phyloP scores from a whole-genome alignment of 2,329 filamentous ascomycete genomes.

The Dendryphion nanum region DNA sequence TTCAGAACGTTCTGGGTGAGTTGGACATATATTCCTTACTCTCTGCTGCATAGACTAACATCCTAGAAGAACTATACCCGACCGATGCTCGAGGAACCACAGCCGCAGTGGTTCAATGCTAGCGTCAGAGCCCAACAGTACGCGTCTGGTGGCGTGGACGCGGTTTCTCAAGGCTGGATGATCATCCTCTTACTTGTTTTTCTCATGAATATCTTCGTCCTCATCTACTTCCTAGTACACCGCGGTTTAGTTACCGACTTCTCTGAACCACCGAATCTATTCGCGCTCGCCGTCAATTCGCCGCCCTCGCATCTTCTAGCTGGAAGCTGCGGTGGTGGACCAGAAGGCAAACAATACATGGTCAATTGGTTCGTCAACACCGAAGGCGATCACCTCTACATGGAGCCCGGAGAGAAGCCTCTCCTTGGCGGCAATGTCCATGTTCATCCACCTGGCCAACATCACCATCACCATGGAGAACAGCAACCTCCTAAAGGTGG shows the following conservation, averaged over 20 bases:
- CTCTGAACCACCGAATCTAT: slow-evolving; percentile 74
- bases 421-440: slow-evolving; percentile 2
- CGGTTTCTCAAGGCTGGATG: slow-evolving; percentile 67
- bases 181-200: slow-evolving; percentile 65
- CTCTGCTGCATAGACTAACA: background rate
- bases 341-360: slow-evolving; percentile 49
- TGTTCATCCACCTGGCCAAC: slow-evolving; percentile 1
- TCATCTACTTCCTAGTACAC: slow-evolving; percentile 61
- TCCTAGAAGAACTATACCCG: slow-evolving; percentile 38
- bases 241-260: slow-evolving; percentile 72
- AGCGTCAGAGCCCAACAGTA: slow-evolving; percentile 66
- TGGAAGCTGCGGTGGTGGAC: slow-evolving; percentile 58
- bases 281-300: slow-evolving; percentile 68
- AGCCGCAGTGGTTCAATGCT: slow-evolving; percentile 62
- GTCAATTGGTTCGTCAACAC: slow-evolving; percentile 49
- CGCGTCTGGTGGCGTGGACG: slow-evolving; percentile 60
- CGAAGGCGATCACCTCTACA: slow-evolving; percentile 53
- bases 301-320: slow-evolving; percentile 53
- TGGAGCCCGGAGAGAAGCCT: slow-evolving; percentile 44
- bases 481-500: background rate
- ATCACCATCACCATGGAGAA: slow-evolving; percentile 21
- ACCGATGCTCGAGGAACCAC: slow-evolving; percentile 43
- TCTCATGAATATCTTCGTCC: slow-evolving; percentile 63
- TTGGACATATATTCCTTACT: background rate
- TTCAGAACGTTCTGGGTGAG: slow-evolving; percentile 54